Percentiles rank a stretch among this genome's conserved stretches.
phyloP scores from a whole-genome alignment of 192 early-diverging fungal species.

The Linnemannia zychae region DNA sequence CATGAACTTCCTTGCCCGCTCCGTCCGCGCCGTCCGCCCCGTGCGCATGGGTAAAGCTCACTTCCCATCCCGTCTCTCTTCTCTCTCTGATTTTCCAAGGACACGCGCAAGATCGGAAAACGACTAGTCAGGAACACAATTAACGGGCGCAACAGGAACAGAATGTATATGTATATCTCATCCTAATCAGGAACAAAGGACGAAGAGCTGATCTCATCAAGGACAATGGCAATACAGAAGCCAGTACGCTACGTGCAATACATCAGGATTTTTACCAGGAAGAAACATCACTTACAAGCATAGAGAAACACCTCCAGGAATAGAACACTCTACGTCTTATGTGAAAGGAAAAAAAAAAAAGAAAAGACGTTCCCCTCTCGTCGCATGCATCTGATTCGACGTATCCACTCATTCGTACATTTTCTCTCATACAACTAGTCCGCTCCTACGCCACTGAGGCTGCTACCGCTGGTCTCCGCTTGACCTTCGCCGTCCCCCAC shows the following conservation, averaged over 20 bases:
- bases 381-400: neutral
- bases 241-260: too few relatives aligned
- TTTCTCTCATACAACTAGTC: constrained; percentile 44
- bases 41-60: constrained; percentile 60
- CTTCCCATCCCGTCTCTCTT: neutral
- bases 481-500: constrained; percentile 94
- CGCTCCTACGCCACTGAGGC: constrained; percentile 91
- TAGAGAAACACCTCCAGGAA: too few relatives aligned
- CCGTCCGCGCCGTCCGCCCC: constrained; percentile 60
- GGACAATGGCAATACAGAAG: too few relatives aligned
- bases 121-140: neutral
- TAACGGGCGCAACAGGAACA: neutral
- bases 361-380: neutral
- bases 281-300: too few relatives aligned
- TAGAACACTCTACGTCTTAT: too few relatives aligned
- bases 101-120: neutral
- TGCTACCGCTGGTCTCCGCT: constrained; percentile 71
- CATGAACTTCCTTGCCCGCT: constrained; percentile 69
- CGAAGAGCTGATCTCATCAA: too few relatives aligned
- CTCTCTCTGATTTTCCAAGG: neutral
- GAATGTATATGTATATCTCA: too few relatives aligned
- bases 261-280: too few relatives aligned
- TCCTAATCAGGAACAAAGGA: too few relatives aligned
- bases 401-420: neutral
- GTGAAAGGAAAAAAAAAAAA: too few relatives aligned